Conservation (phyloP, 176 grass and related monocot genomes). For the Sorghum bicolor region DNA sequence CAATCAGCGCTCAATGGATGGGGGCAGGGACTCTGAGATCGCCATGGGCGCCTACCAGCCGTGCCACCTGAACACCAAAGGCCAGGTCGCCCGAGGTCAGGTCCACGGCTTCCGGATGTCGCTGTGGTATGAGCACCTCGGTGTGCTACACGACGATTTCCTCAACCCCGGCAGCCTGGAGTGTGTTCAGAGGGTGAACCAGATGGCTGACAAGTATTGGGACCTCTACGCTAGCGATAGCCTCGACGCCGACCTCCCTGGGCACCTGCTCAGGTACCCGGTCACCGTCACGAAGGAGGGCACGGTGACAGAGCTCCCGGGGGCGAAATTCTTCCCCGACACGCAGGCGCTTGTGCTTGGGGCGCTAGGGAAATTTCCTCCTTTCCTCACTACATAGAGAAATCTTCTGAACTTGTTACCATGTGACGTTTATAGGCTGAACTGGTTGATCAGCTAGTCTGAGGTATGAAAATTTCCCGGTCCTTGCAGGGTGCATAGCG, state of each 20-base stretch:
- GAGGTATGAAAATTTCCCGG: not conserved
- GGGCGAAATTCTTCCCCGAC: constrained; percentile 65
- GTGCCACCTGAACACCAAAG: constrained; percentile 50
- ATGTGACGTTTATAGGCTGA: not conserved
- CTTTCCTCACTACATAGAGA: constrained; percentile 70
- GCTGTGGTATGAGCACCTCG: constrained; percentile 90
- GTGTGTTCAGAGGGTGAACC: constrained; percentile 68
- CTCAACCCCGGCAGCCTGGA: constrained; percentile 51
- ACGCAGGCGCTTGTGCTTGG: constrained; percentile 55
- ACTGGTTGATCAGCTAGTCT: not conserved
- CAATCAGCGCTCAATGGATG: constrained; percentile 94
- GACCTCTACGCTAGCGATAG: constrained; percentile 55
- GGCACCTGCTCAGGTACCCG: constrained; percentile 81
- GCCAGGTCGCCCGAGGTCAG: constrained; percentile 63
- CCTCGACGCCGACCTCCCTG: constrained; percentile 64
- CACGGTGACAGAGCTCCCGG: constrained; percentile 56
- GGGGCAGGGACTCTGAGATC: constrained; percentile 84
- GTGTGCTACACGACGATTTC: constrained; percentile 73
- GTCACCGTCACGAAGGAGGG: constrained; percentile 46
- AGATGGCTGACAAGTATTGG: constrained; percentile 82
- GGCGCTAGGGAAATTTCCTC: constrained; percentile 30
- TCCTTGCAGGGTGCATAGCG: not conserved
- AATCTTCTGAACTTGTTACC: not conserved
- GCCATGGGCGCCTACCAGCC: constrained; percentile 82
- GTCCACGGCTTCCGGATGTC: constrained; percentile 88